A percentile compares a stretch with the other conserved stretches of the same genome.
phyloP scores from a whole-genome alignment of 805 yeast species.

The Saccharomycopsis selenospora region DNA sequence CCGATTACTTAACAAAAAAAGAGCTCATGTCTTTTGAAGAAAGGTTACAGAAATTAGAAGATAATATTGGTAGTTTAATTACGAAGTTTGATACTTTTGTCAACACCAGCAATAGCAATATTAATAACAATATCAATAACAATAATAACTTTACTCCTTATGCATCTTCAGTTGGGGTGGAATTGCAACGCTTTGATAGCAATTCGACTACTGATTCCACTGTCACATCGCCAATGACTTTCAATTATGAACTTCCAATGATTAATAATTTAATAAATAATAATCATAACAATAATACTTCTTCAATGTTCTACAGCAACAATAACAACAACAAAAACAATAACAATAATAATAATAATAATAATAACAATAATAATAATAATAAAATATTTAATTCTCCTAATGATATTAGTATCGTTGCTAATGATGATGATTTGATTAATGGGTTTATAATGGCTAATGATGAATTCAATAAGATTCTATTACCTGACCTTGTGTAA shows the following conservation, averaged over 20 bases:
- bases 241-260: not conserved
- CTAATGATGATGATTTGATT: not conserved
- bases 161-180: not conserved
- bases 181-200: not conserved
- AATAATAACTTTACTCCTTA: not conserved
- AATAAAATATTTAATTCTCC: not conserved
- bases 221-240: not conserved
- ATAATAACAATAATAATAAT: not conserved
- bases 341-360: not conserved
- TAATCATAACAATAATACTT: not conserved
- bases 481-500: not conserved
- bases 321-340: not conserved
- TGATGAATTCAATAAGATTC: not conserved
- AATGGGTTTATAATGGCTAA: not conserved
- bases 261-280: not conserved
- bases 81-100: not conserved
- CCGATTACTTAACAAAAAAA: not conserved
- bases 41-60: not conserved
- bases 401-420: not conserved
- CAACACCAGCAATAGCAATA: not conserved
- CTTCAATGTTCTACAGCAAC: not conserved
- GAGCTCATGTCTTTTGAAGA: not conserved
- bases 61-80: not conserved
- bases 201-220: not conserved
- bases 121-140: not conserved